Evolutionary conservation across 768 basidiomycete species (phyloP), one percentile per base, ranked within the genome.

Genomic region (Agaricus subrufescens): DNA sequence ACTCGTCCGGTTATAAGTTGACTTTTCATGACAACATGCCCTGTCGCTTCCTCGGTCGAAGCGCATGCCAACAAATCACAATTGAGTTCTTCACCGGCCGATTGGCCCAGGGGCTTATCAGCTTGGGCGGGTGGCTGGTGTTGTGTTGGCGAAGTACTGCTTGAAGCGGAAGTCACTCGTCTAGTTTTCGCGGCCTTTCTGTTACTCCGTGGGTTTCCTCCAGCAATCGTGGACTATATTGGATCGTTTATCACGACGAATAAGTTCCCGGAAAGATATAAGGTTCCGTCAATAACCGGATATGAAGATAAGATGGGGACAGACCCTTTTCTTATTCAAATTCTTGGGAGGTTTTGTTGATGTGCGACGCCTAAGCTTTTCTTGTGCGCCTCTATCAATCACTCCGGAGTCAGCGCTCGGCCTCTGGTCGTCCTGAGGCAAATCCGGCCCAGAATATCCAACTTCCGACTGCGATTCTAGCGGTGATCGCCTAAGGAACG

Each of bases 1-100:
- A 8, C 40, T 29, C 45, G 48, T 12, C 11, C 70, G 63, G 63
- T 66, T 60, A 76, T 73, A 58, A 80, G 72, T 66, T 82, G 73
- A 55, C 77, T 75, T 58, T 78, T 80, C 58, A 73, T 73, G 62
- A 84, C 66, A 60, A 84, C 73, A 62, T 75, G 71, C 58, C 71
- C 74, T 54, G 80, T 77, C 60, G 79, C 69, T 45, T 74, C 75
- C 38, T 66, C 68, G 52, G 61, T 66, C 50, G 64, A 62, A 53
- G 62, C 62, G 42, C 57, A 59, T 42, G 63, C 62, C 57, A 62
- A 69, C 52, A 65, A 63, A 60, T 70, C 74, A 43, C 61, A 60
- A 65, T 67, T 60, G 49, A 65, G 42, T 38, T 55, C 51, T 43
- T 66, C 60, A 34, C 56, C 54, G 9, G 50, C 34, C 11, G 62